phyloP scores from a whole-genome alignment of 1,284 basidiomycete species.

The Tilletiaria anomala region DNA sequence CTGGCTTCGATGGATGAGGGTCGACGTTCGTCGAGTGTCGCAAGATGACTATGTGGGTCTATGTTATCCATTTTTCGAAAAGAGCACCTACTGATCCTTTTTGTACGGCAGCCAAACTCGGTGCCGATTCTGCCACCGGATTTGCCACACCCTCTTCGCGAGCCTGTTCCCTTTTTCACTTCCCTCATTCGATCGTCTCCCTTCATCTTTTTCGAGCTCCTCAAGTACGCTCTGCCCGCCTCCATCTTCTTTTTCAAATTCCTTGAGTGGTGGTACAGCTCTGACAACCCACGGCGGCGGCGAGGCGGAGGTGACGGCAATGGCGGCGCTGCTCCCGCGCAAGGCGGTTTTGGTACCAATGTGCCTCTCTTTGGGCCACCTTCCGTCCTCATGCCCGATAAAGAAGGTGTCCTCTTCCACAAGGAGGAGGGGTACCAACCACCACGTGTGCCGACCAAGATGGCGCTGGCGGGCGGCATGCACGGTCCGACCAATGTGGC shows the following conservation, averaged over 20 bases:
- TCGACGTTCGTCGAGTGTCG: constrained; percentile 64
- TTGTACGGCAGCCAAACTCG: too few relatives aligned
- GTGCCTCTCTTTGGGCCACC: constrained; percentile 8
- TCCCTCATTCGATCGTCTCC: constrained; percentile 10
- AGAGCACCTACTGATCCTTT: too few relatives aligned
- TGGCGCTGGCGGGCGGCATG: neutral
- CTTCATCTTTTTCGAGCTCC: constrained; percentile 31
- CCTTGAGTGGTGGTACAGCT: constrained; percentile 98
- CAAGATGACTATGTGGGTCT: constrained; percentile 51
- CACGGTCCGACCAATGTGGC: neutral
- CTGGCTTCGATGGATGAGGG: constrained; percentile 70
- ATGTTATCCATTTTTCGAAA: neutral
- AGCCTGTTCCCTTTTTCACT: constrained; percentile 12
- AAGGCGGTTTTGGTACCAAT: neutral
- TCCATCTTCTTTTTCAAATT: constrained; percentile 95
- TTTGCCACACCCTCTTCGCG: constrained; percentile 12
- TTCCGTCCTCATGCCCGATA: constrained; percentile 6
- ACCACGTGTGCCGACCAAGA: neutral
- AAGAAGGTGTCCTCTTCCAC: constrained; percentile 7
- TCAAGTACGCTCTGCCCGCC: constrained; percentile 70
- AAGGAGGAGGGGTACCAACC: neutral
- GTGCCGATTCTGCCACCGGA: constrained; percentile 11
- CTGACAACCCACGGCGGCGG: constrained; percentile 55
- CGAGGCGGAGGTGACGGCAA: constrained; percentile 47
- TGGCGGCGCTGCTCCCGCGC: constrained; percentile 44